Percentiles rank a stretch among this genome's conserved stretches.
These are phyloP conservation scores for Rhynchosporium graminicola DNA, from an alignment of 2,329 filamentous ascomycete species.

Conservation along the genomic window DNA sequence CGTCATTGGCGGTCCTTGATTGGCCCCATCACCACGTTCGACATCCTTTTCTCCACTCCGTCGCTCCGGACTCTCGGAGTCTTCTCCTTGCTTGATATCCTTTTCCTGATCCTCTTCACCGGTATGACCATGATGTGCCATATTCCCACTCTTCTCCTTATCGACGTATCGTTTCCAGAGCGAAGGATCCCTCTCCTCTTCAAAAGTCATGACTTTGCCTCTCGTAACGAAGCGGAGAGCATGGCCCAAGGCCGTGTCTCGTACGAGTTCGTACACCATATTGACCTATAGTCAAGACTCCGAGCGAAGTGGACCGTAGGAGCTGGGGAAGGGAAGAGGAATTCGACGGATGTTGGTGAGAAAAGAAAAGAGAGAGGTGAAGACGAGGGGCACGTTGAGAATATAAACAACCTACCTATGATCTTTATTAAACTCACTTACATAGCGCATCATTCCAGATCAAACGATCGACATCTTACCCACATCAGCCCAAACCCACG, in stretches of 20 bases:
- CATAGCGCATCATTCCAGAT: not conserved
- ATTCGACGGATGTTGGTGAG: not conserved
- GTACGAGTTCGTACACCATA: slow-evolving; percentile 44
- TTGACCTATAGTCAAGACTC: not conserved
- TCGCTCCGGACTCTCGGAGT: slow-evolving; percentile 7
- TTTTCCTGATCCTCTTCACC: slow-evolving; percentile 34
- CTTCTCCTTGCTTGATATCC: not conserved
- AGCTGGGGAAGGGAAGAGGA: not conserved
- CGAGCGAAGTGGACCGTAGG: not conserved
- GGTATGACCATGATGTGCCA: slow-evolving; percentile 49
- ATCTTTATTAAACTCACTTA: no score
- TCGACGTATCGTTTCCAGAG: slow-evolving; percentile 52
- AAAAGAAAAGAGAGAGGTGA: not conserved
- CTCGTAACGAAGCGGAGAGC: slow-evolving; percentile 44
- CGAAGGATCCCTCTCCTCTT: slow-evolving; percentile 49
- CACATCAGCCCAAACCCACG: not conserved
- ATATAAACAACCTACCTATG: not conserved
- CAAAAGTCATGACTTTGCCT: slow-evolving; percentile 44
- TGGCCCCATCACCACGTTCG: slow-evolving; percentile 15
- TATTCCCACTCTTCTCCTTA: slow-evolving; percentile 50
- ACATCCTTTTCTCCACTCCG: slow-evolving; percentile 35
- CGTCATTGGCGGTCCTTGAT: not conserved
- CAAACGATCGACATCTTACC: not conserved
- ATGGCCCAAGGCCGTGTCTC: slow-evolving; percentile 47
- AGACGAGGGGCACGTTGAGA: no score